Evolutionary conservation across 75 land plant species (phyloP), one percentile per base, ranked within the genome.

Genomic region (Selaginella tamariscina): DNA sequence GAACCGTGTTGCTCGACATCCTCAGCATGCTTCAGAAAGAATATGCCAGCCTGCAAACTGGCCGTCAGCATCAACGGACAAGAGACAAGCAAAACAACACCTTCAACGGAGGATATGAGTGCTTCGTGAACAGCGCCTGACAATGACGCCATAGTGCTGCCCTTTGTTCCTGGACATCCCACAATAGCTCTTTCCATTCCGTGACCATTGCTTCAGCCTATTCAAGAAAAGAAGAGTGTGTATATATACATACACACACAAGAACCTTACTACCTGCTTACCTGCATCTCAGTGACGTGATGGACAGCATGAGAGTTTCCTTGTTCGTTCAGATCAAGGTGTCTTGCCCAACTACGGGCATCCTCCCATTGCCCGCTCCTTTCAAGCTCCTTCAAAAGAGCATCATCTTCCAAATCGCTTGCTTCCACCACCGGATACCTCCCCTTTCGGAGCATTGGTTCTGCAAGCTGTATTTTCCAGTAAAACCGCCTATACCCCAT

Each of bases 121-220:
- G 77, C 75, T 80, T 77, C 2, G 82, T 54, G 39, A 95, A 95
- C 21, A 95, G 84, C 2, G 83, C 68, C 55, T 95, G 99, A 70
- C 99, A 95, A 70, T 95, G 99, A 44, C 75, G 66, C 99, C 99
- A 95, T 21, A 95, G 64, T 68, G 99, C 96, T 71, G 78, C 71
- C 65, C 96, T 82, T 76, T 95, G 94, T 78, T 90, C 94, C 33
- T 86, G 96, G 18, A 95, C 83, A 82, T 95, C 99, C 99, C 99
- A 95, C 1, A 95, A 78, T 29, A 87, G 87, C 62, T 95, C 99
- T 49, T 84, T 90, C 99, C 96, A 95, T 64, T 95, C 99, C n/a
- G 78, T 74, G 49, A 90, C 98, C 98, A 94, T 83, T 15, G 91
- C 80, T 74, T 94, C 98, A 70, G 98, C 98, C 98, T 94, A 68